Evolutionary conservation across 2,329 filamentous ascomycete species (phyloP).

Genomic region (Talaromyces funiculosus): DNA sequence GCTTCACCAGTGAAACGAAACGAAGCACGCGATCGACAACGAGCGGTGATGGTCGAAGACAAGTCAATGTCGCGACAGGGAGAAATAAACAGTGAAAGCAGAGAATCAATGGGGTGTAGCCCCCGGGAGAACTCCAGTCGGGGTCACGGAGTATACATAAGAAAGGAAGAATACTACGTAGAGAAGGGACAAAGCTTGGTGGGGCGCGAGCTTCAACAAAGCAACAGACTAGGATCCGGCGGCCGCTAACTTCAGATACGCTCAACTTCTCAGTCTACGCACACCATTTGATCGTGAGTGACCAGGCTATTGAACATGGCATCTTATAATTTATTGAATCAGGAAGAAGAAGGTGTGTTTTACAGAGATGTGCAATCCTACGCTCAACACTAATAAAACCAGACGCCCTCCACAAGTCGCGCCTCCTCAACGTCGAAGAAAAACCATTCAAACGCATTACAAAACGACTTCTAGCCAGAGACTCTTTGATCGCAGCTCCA

Average conservation of each 20-base stretch:
- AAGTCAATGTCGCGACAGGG: background rate
- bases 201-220: slow-evolving; percentile 12
- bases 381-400: slow-evolving; percentile 2
- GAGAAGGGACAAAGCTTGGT: slow-evolving; percentile 3
- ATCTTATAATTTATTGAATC: slow-evolving; percentile 63
- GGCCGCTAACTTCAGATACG: background rate
- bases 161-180: background rate
- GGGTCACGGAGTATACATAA: background rate
- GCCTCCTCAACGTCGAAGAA: slow-evolving; percentile 84
- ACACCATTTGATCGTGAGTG: background rate
- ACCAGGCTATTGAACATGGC: slow-evolving; percentile 42
- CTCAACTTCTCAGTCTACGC: background rate
- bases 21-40: background rate
- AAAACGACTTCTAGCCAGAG: slow-evolving; percentile 67
- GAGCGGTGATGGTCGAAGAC: background rate
- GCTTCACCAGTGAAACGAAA: slow-evolving; percentile 6
- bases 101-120: slow-evolving; percentile 1
- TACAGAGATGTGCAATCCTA: too few relatives aligned
- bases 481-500: slow-evolving; percentile 55
- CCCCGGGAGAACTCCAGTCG: background rate
- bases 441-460: slow-evolving; percentile 86
- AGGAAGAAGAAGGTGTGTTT: slow-evolving; percentile 51
- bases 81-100: background rate
- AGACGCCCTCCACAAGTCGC: slow-evolving; percentile 80
- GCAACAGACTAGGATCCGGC: background rate